Conservation (phyloP, 1,284 basidiomycete genomes). For the Sporisorium graminicola region DNA sequence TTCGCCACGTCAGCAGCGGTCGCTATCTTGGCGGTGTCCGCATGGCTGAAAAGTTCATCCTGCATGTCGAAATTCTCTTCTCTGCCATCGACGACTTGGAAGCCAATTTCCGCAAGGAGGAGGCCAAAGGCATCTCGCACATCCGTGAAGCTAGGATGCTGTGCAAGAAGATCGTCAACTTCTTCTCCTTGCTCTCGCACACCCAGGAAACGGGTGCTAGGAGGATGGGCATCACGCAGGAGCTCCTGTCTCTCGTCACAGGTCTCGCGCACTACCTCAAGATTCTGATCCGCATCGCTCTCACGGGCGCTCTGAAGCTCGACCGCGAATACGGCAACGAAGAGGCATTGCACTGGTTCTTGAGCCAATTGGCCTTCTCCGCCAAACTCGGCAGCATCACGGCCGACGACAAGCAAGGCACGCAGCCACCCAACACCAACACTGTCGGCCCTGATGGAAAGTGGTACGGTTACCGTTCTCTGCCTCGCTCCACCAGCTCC, state of each 20-base stretch:
- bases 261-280: slow-evolving; percentile 99
- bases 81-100: slow-evolving; percentile 97
- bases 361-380: slow-evolving; percentile 90
- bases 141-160: slow-evolving; percentile 98
- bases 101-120: slow-evolving; percentile 84
- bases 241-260: slow-evolving; percentile 95
- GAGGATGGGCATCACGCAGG: slow-evolving; percentile 95
- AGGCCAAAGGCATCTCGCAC: slow-evolving; percentile 86
- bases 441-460: slow-evolving; percentile 47
- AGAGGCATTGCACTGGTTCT: slow-evolving; percentile 87
- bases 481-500: slow-evolving; percentile 62
- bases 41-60: slow-evolving; percentile 98
- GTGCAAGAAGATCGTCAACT: slow-evolving; percentile 97
- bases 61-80: slow-evolving; percentile 98
- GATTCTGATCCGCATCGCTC: slow-evolving; percentile 96
- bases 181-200: slow-evolving; percentile 96
- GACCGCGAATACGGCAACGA: slow-evolving; percentile 87
- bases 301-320: slow-evolving; percentile 94
- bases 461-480: slow-evolving; percentile 64
- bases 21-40: slow-evolving; percentile 95
- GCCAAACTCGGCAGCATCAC: slow-evolving; percentile 71
- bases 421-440: slow-evolving; percentile 49
- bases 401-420: slow-evolving; percentile 51
- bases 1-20: slow-evolving; percentile 91
- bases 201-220: slow-evolving; percentile 90